Base-by-base conservation (phyloP, 805 yeast genomes). In the Saccharomycopsis javanensis region DNA sequence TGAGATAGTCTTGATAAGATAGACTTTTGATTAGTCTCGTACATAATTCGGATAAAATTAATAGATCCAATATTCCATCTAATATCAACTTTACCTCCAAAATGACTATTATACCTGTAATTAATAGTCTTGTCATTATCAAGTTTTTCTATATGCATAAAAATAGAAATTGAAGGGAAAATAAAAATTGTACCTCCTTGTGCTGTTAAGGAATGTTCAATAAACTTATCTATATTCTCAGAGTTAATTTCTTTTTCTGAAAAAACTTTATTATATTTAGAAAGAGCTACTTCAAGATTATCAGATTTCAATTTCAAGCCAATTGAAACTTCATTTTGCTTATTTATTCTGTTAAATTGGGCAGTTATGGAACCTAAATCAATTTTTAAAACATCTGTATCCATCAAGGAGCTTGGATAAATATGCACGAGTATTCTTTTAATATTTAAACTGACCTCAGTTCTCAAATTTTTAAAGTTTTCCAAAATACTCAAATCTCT, bases 31-130 rank as follows among this genome's bases (percentile, higher is more conserved):
- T 94, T 97, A 2, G 90, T 80, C 13, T 89, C 79, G 84, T 91
- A 86, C 96, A 94, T 90, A 65, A 89, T 96, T 35, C 96, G 76
- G 34, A 94, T 88, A 62, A 89, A 89, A 65, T 86, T 88, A 18
- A 94, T 83, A 0, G 96, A 85, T 0, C 98, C 97, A 30, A 94
- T 72, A 67, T 94, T 94, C 99, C 99, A 94, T 53, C 88, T 79
- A 1, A 94, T 83, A 59, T 89, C 96, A 42, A 94, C 94, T 15
- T 88, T 82, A 28, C 96, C 97, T 7, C 88, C 96, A 72, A 94
- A 89, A 1, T 82, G 74, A 53, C 94, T 82, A 51, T 76, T 76
- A 68, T 80, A 94, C 1, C 77, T 72, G 65, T 84, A 89, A 63
- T 86, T 85, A 48, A 94, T 79, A 3, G 75, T 60, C 50, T 79